These are phyloP conservation scores for Chalciporus sp. DNA, from an alignment of 1,284 basidiomycete genomes.

Conservation along the genomic window DNA sequence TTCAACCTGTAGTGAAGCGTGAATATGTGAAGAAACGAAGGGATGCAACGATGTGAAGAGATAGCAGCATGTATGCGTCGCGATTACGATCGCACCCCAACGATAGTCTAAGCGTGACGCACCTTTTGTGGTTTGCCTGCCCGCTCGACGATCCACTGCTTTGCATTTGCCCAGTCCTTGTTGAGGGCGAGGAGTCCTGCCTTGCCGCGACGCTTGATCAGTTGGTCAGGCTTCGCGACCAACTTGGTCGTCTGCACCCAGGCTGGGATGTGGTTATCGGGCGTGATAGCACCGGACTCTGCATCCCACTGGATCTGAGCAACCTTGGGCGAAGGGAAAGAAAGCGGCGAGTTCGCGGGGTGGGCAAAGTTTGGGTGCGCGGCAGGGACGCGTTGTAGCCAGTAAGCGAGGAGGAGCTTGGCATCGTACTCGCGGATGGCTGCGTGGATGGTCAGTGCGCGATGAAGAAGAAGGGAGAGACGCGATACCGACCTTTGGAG, in stretches of 20 bases:
- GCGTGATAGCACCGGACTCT: conserved; percentile 77
- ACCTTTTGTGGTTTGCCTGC: conserved; percentile 96
- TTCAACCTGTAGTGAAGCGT: conserved; percentile 69
- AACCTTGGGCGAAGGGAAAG: conserved; percentile 69
- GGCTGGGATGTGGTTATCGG: conserved; percentile 72
- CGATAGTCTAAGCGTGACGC: conserved; percentile 8
- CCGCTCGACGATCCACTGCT: conserved; percentile 84
- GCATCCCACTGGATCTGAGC: conserved; percentile 90
- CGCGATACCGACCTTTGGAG: conserved; percentile 46
- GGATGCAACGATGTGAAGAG: neutral
- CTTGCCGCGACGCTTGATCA: conserved; percentile 99
- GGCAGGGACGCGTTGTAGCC: conserved; percentile 85
- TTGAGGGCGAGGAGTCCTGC: conserved; percentile 94
- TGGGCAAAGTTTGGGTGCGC: conserved; percentile 44
- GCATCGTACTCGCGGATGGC: conserved; percentile 95
- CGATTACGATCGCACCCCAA: conserved; percentile 8
- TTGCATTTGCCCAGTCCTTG: conserved; percentile 88
- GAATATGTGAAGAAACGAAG: conserved; percentile 15
- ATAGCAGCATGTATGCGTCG: neutral
- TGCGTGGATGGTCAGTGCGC: conserved; percentile 33
- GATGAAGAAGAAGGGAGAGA: neutral
- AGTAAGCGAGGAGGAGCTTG: conserved; percentile 92
- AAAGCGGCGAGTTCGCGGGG: conserved; percentile 58
- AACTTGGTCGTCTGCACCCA: conserved; percentile 92
- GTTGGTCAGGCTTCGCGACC: conserved; percentile 94